phyloP scores from a whole-genome alignment of 164 flowering plant species.

The Akebia trifoliata region DNA sequence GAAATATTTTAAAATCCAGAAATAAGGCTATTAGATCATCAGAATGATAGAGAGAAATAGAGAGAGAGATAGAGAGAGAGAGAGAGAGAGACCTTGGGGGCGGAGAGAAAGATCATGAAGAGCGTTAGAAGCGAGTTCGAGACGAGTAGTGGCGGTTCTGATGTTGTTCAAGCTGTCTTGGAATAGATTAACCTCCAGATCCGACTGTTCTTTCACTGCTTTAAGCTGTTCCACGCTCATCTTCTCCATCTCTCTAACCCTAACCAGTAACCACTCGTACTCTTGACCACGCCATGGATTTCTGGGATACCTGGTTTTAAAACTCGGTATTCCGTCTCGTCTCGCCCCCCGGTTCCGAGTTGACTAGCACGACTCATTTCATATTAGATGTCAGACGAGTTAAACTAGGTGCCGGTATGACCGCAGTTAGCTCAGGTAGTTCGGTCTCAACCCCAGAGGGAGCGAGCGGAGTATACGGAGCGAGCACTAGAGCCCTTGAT shows the following conservation, averaged over 20 bases:
- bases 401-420: not conserved
- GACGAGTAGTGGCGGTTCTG: constrained; percentile 81
- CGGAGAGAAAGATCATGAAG: constrained; percentile 89
- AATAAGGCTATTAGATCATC: not conserved
- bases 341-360: too few relatives aligned
- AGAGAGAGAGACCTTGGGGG: constrained; percentile 45
- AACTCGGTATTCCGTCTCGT: too few relatives aligned
- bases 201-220: constrained; percentile 78
- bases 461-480: too few relatives aligned
- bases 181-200: constrained; percentile 74
- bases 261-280: constrained; percentile 13
- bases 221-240: constrained; percentile 81
- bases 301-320: not conserved
- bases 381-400: too few relatives aligned
- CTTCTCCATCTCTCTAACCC: constrained; percentile 56
- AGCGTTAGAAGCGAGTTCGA: constrained; percentile 71
- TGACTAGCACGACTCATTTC: too few relatives aligned
- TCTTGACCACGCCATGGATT: constrained; percentile 2
- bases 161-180: constrained; percentile 95
- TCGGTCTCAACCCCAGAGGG: not conserved
- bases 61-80: constrained; percentile 5
- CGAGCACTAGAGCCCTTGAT: not conserved
- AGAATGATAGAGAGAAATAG: not conserved
- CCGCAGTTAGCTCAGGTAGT: not conserved
- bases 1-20: not conserved